Conservation (phyloP, 345 rosid genomes). For the Litchi chinensis region DNA sequence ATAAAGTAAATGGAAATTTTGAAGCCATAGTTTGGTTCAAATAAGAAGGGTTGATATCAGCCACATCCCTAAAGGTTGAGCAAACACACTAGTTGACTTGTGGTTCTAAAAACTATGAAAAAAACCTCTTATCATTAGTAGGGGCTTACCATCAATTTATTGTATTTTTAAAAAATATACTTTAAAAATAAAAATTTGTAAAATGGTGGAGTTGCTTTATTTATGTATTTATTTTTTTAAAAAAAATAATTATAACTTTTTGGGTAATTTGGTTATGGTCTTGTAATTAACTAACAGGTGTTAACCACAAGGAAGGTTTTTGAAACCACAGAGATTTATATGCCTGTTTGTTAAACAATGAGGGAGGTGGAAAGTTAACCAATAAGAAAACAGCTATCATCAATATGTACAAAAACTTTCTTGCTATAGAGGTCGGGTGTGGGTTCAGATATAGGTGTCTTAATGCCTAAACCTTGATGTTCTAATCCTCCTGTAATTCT, state of each 20-base stretch:
- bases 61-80: neutral
- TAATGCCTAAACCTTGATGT: neutral
- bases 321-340: neutral
- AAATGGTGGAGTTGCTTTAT: neutral
- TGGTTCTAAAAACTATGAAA: neutral
- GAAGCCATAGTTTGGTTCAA: neutral
- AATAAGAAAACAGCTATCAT: neutral
- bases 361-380: constrained; percentile 2
- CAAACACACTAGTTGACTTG: neutral
- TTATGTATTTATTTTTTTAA: neutral
- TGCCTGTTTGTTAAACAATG: neutral
- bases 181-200: neutral
- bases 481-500: neutral
- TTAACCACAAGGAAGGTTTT: neutral
- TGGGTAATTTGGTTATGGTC: neutral
- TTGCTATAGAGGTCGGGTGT: neutral
- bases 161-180: neutral
- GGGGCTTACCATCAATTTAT: neutral
- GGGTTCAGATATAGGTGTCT: neutral
- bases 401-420: neutral
- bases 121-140: neutral
- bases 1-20: neutral
- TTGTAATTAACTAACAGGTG: neutral
- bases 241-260: neutral
- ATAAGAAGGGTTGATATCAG: neutral